phyloP scores from a whole-genome alignment of 2,329 filamentous ascomycete species.

The Ceratocystis papillata region DNA sequence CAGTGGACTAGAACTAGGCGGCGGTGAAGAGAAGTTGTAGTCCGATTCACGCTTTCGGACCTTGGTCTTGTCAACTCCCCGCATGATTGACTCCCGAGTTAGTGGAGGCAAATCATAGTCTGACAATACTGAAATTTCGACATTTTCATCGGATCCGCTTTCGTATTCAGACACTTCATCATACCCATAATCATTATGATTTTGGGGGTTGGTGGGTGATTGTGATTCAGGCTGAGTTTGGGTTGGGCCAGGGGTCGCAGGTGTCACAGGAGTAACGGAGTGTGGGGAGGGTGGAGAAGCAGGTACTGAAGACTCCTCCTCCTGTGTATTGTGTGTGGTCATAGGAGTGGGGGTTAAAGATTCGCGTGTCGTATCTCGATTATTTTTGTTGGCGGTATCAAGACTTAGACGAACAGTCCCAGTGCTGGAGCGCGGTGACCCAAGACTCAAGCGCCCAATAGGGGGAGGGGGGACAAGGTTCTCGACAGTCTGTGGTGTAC shows the following conservation, averaged over 20 bases:
- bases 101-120: slow-evolving; percentile 64
- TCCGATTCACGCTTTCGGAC: slow-evolving; percentile 48
- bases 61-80: slow-evolving; percentile 63
- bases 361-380: slow-evolving; percentile 13
- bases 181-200: slow-evolving; percentile 17
- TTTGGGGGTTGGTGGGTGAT: background rate
- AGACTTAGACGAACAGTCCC: slow-evolving; percentile 9
- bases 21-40: slow-evolving; percentile 53
- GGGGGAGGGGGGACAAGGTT: slow-evolving; percentile 18
- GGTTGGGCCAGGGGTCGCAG: slow-evolving; percentile 12
- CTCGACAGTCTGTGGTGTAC: slow-evolving; percentile 3
- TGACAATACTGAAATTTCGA: slow-evolving; percentile 48
- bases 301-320: background rate
- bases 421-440: slow-evolving; percentile 14
- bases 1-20: slow-evolving; percentile 48
- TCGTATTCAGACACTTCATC: slow-evolving; percentile 18
- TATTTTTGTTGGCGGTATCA: background rate
- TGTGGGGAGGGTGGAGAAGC: background rate
- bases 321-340: background rate
- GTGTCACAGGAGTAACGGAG: slow-evolving; percentile 7
- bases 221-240: background rate
- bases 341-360: slow-evolving; percentile 22
- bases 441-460: background rate
- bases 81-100: slow-evolving; percentile 85
- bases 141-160: slow-evolving; percentile 28